Evolutionary conservation across 371 early-diverging fungal species (phyloP).

Genomic region (Batkoa obscura): DNA sequence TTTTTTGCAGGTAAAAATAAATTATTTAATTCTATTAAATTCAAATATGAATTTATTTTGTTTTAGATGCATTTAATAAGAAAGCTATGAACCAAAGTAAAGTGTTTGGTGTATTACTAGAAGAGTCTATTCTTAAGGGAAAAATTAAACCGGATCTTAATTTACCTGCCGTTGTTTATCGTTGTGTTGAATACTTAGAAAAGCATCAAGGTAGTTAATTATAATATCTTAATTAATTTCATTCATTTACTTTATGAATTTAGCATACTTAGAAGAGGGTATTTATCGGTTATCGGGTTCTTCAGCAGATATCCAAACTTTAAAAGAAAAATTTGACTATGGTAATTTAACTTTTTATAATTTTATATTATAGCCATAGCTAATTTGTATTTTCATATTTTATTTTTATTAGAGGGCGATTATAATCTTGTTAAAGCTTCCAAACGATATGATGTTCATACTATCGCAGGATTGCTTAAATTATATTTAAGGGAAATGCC

Average conservation of each 20-base stretch:
- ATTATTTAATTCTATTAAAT: constrained; percentile 3
- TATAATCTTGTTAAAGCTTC: constrained; percentile 19
- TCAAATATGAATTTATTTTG: constrained; percentile 7
- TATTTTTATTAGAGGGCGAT: constrained; percentile 19
- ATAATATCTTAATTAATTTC: not conserved
- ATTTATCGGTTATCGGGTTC: constrained; percentile 84
- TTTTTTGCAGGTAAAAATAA: constrained; percentile 12
- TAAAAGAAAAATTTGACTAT: constrained; percentile 64
- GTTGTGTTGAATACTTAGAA: constrained; percentile 90
- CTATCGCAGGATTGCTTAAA: constrained; percentile 79
- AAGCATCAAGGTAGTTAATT: constrained; percentile 30
- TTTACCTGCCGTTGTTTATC: constrained; percentile 77
- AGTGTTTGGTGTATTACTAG: constrained; percentile 53
- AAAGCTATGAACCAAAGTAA: constrained; percentile 10
- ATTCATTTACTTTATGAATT: not conserved
- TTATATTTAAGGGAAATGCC: constrained; percentile 80
- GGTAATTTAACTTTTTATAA: constrained; percentile 11
- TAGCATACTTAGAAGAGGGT: constrained; percentile 73
- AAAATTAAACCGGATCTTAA: constrained; percentile 47
- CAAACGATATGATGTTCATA: constrained; percentile 71
- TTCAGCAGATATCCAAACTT: constrained; percentile 33
- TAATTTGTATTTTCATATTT: constrained; percentile 13
- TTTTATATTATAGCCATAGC: not conserved
- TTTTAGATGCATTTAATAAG: constrained; percentile 4
- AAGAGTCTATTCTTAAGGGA: constrained; percentile 36